Evolutionary conservation across 169 alveolate species (phyloP), one percentile per base, ranked within the genome.

Genomic region (Plasmodium vivax): DNA sequence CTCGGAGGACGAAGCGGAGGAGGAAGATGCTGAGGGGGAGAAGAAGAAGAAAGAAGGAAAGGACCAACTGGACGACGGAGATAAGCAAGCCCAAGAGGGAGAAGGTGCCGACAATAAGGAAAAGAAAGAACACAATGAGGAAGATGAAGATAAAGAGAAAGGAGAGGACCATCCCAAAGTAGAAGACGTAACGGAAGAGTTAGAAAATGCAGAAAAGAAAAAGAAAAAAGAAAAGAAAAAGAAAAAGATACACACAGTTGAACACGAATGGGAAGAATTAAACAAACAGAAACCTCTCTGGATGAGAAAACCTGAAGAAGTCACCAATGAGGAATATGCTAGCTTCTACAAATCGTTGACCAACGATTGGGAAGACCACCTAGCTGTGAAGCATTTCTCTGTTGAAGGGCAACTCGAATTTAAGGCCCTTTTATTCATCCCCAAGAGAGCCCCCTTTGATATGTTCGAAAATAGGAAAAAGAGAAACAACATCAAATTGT

Each of bases 391-490:
- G 97, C 99, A 99, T 96, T 99, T 99, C 97, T 98, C 99, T 54
- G 99, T 99, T 73, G 99, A 99, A 96, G 99, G 99, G 19, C 99
- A 99, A 95, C 98, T 99, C 27, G 99, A 99, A 97, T 99, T 99
- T 98, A 99, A 98, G 96, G 99, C 99, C 10, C 97, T 99, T 84
- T 99, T 99, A 85, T 99, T 99, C 97, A 98, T 99, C 38, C 99
- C 99, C 74, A 99, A 99, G 97, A 96, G 99, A 95, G 99, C 99
- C 41, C 99, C 99, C 71, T 99, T 99, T 98, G 99, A 99, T 95
- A 97, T 99, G 95, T 99, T 99, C 96, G 99, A 99, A 97, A 98
- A 99, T 94, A 98, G 99, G 97, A 99, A 99, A 98, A 99, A 99
- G 99, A 97, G 99, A 96, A 99, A 99, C 97, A 99, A 99, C 98